Base-by-base conservation (phyloP, 2,329 filamentous ascomycete genomes). In the Calonectria honghensis region DNA sequence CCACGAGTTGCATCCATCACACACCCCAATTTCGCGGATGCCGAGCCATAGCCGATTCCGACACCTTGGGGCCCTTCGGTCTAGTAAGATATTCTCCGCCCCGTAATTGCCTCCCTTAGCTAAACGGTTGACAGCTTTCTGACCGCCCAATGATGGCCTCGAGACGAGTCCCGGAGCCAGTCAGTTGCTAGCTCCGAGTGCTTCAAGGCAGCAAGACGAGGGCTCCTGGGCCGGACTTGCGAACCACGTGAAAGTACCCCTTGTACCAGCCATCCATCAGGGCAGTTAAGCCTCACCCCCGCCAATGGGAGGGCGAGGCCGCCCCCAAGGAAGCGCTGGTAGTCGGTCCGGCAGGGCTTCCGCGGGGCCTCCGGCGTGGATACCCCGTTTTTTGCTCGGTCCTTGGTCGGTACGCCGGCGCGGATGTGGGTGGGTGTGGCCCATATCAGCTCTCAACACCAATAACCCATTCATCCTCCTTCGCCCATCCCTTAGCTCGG, bases 351-450 rank as follows among this genome's bases (percentile, higher is more conserved):
- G 71, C 57, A 41, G 11, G 31, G 32, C 37, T 24, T 69, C 65
- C 71, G 65, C 71, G 71, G 71, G 57, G 39, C 18, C 52, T 57
- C 61, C 72, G 72, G 61, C 20, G 67, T 59, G 67, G 67, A 41
- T 31, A 52, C 35, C 18, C 71, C 66, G 66, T 41, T 31, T 41
- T 31, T 16, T 48, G 57, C 48, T 70, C 72, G 71, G 66, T 70
- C 45, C 32, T 70, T 73, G 66, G 50, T 73, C 72, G 72, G 72
- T 71, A 68, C 67, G 67, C 68, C 20, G 35, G 68, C 66, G 45
- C 67, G 72, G 67, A n/a, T 63, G 37, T 39, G 27, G 39, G 32
- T 52, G 35, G 32, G 31, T 57, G 35, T 68, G 32, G 35, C 18
- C 32, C 37, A 31, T 39, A 31, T 39, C 45, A 48, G 10, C 32